Base-by-base conservation (phyloP, 495 filamentous ascomycete genomes). In the Neurospora discreta region DNA sequence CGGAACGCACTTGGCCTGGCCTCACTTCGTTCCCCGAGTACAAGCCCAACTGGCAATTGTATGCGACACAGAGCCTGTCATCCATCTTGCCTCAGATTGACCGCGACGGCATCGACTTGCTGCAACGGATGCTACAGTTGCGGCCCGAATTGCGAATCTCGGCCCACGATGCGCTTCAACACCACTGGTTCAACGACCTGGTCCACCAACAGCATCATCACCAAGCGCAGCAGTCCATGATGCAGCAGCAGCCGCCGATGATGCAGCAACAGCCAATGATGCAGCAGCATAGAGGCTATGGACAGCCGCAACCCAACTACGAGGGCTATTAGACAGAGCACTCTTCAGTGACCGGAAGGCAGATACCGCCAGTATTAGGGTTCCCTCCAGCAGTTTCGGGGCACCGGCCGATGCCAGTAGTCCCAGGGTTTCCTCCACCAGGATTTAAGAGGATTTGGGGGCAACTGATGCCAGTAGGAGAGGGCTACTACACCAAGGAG, bases 1-100 rank as follows among this genome's bases (percentile, higher is more conserved):
- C 91, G 0, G 94, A 97, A 80, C 88, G 93, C 67, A 92, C 91
- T 3, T 98, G 94, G 94, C 94, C 94, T 1, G 93, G 93, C 5
- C 94, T 98, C 78, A 90, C 89, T 33, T 87, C 90, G 76, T 94
- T 95, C 77, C 93, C 94, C 8, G 95, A 99, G 80, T 98, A 98
- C 87, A 96, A 97, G 84, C 86, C 90, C 38, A 95, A 89, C 69
- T 96, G 95, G 84, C 95, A 95, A 74, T 90, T 97, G 77, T 99
- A 93, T 78, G 91, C 93, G n/a, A 98, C 96, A 4, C 94, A 97
- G 80, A 92, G 95, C 75, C 84, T 98, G 43, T 83, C 90, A 23
- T 84, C 89, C 68, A 95, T 98, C 72, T 82, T 99, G 36, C 95
- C 94, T 0, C 93, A 96, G 79, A 92, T 99, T 75, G 95, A 99